Percentiles rank a stretch among this genome's conserved stretches.
Evolutionary conservation across 192 early-diverging fungal species (phyloP).

Genomic region (Kappamyces sp.): DNA sequence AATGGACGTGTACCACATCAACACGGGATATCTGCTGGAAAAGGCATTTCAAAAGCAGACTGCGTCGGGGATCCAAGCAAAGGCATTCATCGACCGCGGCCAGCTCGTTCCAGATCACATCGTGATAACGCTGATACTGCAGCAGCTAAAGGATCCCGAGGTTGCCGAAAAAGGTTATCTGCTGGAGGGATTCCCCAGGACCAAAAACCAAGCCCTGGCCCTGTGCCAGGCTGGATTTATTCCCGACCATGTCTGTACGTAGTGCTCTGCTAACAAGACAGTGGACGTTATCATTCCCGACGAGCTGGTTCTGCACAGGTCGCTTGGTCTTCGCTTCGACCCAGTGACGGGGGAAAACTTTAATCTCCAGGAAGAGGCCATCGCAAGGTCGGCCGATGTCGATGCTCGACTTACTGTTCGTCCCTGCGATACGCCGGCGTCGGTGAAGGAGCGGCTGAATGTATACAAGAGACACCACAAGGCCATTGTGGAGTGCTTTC

Average conservation of each 20-base stretch:
- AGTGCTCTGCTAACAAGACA: slow-evolving; percentile 1
- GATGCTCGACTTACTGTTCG: slow-evolving; percentile 32
- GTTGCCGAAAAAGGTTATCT: slow-evolving; percentile 34
- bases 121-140: slow-evolving; percentile 38
- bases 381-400: slow-evolving; percentile 25
- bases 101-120: slow-evolving; percentile 50
- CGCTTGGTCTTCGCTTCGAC: slow-evolving; percentile 30
- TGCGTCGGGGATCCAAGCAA: slow-evolving; percentile 39
- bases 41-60: slow-evolving; percentile 43
- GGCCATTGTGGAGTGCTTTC: slow-evolving; percentile 16
- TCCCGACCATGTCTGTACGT: slow-evolving; percentile 32
- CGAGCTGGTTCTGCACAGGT: slow-evolving; percentile 27
- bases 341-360: slow-evolving; percentile 37
- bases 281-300: slow-evolving; percentile 38
- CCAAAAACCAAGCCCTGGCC: slow-evolving; percentile 43
- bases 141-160: slow-evolving; percentile 41
- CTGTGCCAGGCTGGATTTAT: slow-evolving; percentile 34
- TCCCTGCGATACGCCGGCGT: slow-evolving; percentile 23
- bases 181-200: slow-evolving; percentile 48
- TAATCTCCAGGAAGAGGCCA: slow-evolving; percentile 29
- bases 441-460: slow-evolving; percentile 15
- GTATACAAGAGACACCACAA: slow-evolving; percentile 23
- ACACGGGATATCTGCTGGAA: slow-evolving; percentile 28
- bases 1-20: slow-evolving; percentile 36
- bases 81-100: slow-evolving; percentile 42